Percentiles rank a stretch among this genome's conserved stretches.
These are phyloP conservation scores for Colletotrichum lupini DNA, from an alignment of 2,329 filamentous ascomycete species.

Conservation along the genomic window DNA sequence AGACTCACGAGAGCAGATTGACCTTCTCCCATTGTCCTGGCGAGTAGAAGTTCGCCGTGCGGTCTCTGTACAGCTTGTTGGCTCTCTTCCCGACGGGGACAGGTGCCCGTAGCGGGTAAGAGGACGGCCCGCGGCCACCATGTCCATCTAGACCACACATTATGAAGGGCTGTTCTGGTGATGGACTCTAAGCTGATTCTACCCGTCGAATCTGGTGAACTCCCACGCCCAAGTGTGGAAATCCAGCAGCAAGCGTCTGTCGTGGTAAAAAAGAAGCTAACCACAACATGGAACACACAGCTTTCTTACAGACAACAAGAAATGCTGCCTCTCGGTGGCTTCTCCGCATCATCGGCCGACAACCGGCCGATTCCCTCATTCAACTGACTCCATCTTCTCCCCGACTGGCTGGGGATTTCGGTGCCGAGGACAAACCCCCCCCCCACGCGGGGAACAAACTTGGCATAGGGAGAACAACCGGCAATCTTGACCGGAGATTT, in stretches of 20 bases:
- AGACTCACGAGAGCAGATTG: conserved; percentile 35
- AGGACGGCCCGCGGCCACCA: background rate
- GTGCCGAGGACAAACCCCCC: background rate
- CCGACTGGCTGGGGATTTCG: conserved; percentile 3
- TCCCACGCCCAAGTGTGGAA: background rate
- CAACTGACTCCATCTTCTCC: background rate
- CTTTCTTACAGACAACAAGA: background rate
- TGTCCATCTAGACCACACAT: conserved; percentile 23
- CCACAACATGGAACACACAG: background rate
- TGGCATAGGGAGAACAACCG: background rate
- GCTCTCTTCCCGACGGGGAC: conserved; percentile 27
- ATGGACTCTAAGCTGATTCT: background rate
- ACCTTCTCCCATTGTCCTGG: conserved; percentile 39
- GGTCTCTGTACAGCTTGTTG: conserved; percentile 36
- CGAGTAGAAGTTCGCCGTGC: conserved; percentile 37
- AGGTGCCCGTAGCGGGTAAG: conserved; percentile 29
- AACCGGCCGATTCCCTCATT: background rate
- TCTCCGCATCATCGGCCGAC: conserved; percentile 1
- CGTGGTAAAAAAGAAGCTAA: background rate
- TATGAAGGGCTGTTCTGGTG: background rate
- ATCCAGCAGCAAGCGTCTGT: background rate
- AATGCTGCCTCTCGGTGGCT: background rate
- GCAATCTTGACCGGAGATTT: background rate
- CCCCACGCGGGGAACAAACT: background rate
- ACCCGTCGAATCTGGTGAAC: background rate